Evolutionary conservation across 371 early-diverging fungal species (phyloP), one percentile per base, ranked within the genome.

Genomic region (Chytridiales sp.): DNA sequence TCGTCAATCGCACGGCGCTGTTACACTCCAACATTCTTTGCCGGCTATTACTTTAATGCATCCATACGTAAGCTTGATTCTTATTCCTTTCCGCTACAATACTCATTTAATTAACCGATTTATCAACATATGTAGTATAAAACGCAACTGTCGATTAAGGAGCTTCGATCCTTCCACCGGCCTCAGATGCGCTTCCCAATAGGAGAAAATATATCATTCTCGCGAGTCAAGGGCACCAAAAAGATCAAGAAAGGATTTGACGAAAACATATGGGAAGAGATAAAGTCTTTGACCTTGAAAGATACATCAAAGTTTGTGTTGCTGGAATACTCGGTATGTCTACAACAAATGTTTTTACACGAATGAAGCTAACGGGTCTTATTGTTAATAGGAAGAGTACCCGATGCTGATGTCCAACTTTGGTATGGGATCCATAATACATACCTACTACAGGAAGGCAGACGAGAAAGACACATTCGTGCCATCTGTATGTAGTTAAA

Each of bases 381-480:
- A 17, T 22, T 50, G n/a, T 40, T 39, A 34, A 29, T 61, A 85
- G 83, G 98, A 99, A 73, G 99, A 99, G 72, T 89, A 94, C 67
- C 99, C 99, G n/a, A 90, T 93, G 2, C 85, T 99, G 32, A 69
- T 99, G 47, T 86, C 87, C 31, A 98, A 97, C 63, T 77, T 87
- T 21, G 99, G 99, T 29, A 99, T 99, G 99, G 99, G 93, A 36
- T 91, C 90, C 44, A 72, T 99, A 47, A 74, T 99, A 13, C 89
- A 93, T 65, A 98, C 95, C 66, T 99, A 95, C 73, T 99, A 98
- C 64, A 84, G 99, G 36, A 99, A 97, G 72, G 86, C 77, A 19
- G 86, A 91, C n/a, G 85, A 86, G 11, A 86, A 89, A 53, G 97
- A 96, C 66, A 77, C 81, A 24, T 70, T 76, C 54, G 75, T 88